Conservation (phyloP, 768 basidiomycete species). For the Sarcodon aspratus region DNA sequence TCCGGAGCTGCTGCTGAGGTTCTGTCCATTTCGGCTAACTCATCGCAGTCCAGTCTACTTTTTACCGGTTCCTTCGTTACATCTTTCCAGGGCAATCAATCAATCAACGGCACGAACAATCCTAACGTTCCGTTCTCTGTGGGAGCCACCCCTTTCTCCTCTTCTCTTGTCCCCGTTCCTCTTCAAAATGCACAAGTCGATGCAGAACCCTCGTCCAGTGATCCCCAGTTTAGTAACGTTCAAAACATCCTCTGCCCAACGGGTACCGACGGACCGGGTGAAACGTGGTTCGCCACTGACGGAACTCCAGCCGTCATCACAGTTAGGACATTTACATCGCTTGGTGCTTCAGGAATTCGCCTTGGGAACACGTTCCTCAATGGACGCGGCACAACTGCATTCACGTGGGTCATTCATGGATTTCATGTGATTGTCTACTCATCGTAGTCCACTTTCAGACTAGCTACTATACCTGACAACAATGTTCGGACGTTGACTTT, state of each 20-base stretch:
- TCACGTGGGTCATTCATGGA: slow-evolving; percentile 46
- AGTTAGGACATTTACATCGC: slow-evolving; percentile 60
- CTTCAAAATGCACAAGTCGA: slow-evolving; percentile 44
- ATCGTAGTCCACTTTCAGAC: slow-evolving; percentile 27
- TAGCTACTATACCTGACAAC: slow-evolving; percentile 87
- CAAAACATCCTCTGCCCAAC: slow-evolving; percentile 73
- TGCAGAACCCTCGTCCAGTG: slow-evolving; percentile 51
- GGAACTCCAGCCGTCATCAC: slow-evolving; percentile 64
- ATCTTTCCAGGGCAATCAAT: slow-evolving; percentile 44
- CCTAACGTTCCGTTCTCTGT: slow-evolving; percentile 78
- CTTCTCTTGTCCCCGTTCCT: slow-evolving; percentile 78
- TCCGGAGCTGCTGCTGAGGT: slow-evolving; percentile 56
- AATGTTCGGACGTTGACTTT: slow-evolving; percentile 66
- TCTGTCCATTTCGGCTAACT: slow-evolving; percentile 62
- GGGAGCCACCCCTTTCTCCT: slow-evolving; percentile 78
- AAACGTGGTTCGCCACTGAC: slow-evolving; percentile 78
- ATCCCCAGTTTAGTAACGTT: slow-evolving; percentile 52
- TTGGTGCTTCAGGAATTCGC: slow-evolving; percentile 70
- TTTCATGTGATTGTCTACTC: slow-evolving; percentile 7
- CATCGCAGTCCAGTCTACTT: slow-evolving; percentile 63
- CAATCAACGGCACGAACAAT: slow-evolving; percentile 60
- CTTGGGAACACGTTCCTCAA: slow-evolving; percentile 85
- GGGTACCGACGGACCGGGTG: slow-evolving; percentile 68
- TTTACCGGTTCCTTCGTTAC: slow-evolving; percentile 87
- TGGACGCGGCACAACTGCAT: slow-evolving; percentile 76